Evolutionary conservation across 2,329 filamentous ascomycete genomes (phyloP).

Genomic region (Talaromyces sp.): DNA sequence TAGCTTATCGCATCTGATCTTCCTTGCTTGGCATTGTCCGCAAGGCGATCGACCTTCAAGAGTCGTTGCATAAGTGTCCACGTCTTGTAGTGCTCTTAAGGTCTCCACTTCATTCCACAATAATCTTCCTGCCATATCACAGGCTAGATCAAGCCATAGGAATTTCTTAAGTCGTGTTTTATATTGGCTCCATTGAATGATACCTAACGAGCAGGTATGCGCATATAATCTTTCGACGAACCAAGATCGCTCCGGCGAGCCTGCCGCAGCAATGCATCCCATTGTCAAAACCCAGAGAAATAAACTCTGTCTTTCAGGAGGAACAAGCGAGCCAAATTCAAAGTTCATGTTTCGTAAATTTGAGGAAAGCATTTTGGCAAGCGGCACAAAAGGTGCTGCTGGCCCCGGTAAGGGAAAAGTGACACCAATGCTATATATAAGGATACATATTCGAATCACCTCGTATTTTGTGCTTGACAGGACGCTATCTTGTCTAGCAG

Average conservation of each 20-base stretch:
- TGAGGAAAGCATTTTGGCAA: background rate
- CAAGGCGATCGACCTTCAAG: background rate
- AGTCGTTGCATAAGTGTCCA: background rate
- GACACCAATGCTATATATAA: background rate
- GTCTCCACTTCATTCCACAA: constrained; percentile 25
- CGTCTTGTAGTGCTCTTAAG: background rate
- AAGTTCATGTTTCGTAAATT: background rate
- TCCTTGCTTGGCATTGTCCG: constrained; percentile 8
- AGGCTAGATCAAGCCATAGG: constrained; percentile 36
- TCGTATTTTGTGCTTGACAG: background rate
- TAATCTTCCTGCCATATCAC: constrained; percentile 28
- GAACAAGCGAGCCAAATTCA: background rate
- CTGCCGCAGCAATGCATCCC: background rate
- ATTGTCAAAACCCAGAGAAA: background rate
- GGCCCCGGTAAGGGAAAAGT: background rate
- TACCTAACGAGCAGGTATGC: background rate
- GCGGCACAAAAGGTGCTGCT: background rate
- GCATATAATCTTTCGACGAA: background rate
- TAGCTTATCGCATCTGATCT: constrained; percentile 10
- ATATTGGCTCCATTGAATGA: background rate
- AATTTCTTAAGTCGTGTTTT: constrained; percentile 19
- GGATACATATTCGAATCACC: background rate
- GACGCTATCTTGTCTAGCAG: constrained; percentile 22
- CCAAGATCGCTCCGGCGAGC: background rate
- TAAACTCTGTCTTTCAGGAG: background rate